phyloP scores from a whole-genome alignment of 352 stramenopile genomes.

The Phytophthora gonapodyides region DNA sequence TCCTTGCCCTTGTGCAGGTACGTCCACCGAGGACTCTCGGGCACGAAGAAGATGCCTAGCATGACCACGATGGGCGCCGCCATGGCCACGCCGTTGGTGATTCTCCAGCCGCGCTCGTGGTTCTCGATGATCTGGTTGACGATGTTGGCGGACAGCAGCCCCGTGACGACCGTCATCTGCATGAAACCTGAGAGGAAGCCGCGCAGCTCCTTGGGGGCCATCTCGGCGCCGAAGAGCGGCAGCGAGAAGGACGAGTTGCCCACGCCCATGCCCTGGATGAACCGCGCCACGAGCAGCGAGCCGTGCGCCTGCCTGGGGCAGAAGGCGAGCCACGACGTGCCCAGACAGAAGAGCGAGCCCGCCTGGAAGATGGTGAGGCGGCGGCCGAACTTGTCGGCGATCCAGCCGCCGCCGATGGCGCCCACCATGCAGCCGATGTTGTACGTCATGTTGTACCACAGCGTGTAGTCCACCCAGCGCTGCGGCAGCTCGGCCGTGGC shows the following conservation, averaged over 20 bases:
- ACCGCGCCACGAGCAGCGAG: slow-evolving; percentile 39
- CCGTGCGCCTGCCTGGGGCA: slow-evolving; percentile 36
- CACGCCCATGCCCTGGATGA: slow-evolving; percentile 51
- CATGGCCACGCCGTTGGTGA: slow-evolving; percentile 50
- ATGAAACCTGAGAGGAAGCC: slow-evolving; percentile 68
- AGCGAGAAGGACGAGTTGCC: slow-evolving; percentile 61
- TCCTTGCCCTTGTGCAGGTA: slow-evolving; percentile 51
- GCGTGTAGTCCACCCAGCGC: slow-evolving; percentile 53
- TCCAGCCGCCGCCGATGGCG: slow-evolving; percentile 40
- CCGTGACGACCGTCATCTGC: slow-evolving; percentile 64
- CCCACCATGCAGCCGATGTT: slow-evolving; percentile 57
- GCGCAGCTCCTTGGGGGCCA: slow-evolving; percentile 63
- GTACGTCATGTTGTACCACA: slow-evolving; percentile 64
- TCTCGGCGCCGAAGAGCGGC: slow-evolving; percentile 59
- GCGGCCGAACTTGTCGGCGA: slow-evolving; percentile 48
- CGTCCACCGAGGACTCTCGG: slow-evolving; percentile 44
- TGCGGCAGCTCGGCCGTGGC: slow-evolving; percentile 37
- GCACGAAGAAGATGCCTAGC: slow-evolving; percentile 53
- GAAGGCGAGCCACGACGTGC: slow-evolving; percentile 47
- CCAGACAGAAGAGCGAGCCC: slow-evolving; percentile 44
- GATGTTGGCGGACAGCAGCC: slow-evolving; percentile 48
- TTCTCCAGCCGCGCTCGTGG: slow-evolving; percentile 42
- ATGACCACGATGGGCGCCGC: slow-evolving; percentile 52
- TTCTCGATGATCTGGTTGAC: slow-evolving; percentile 50
- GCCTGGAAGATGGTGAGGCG: slow-evolving; percentile 50